Evolutionary conservation across 208 protist genomes (phyloP).

Genomic region (Sergeia podlipaevii): DNA sequence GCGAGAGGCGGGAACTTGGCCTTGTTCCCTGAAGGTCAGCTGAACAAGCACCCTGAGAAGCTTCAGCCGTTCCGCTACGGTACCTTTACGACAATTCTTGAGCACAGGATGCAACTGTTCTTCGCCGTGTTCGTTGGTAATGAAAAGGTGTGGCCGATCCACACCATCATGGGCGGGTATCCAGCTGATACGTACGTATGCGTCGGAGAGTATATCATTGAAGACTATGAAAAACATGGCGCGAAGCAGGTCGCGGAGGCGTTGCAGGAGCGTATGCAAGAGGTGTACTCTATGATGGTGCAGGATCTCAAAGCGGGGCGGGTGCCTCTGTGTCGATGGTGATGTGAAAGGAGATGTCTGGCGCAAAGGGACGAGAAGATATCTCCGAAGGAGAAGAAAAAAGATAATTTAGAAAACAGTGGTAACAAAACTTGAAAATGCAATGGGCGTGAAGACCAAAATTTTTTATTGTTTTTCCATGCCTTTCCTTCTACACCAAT

Average conservation of each 20-base stretch:
- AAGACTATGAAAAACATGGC: conserved; percentile 39
- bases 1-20: conserved; percentile 32
- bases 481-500: conserved; percentile 8
- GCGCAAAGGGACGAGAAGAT: neutral
- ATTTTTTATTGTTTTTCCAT: conserved; percentile 5
- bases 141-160: conserved; percentile 52
- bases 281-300: conserved; percentile 29
- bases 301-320: neutral
- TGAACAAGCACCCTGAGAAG: conserved; percentile 46
- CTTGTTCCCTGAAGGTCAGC: conserved; percentile 65
- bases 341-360: neutral
- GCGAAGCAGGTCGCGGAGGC: conserved; percentile 29
- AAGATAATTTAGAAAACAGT: neutral
- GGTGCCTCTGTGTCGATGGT: neutral
- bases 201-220: conserved; percentile 23
- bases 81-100: conserved; percentile 51
- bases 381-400: neutral
- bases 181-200: conserved; percentile 41
- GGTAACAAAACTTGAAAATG: neutral
- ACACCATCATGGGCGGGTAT: conserved; percentile 33
- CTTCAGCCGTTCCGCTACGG: conserved; percentile 63
- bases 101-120: conserved; percentile 47
- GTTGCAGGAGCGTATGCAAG: conserved; percentile 47
- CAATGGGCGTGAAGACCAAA: neutral
- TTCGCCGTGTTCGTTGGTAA: conserved; percentile 48